Base-by-base conservation (phyloP, 2,329 filamentous ascomycete species). In the Beauveria sp. region DNA sequence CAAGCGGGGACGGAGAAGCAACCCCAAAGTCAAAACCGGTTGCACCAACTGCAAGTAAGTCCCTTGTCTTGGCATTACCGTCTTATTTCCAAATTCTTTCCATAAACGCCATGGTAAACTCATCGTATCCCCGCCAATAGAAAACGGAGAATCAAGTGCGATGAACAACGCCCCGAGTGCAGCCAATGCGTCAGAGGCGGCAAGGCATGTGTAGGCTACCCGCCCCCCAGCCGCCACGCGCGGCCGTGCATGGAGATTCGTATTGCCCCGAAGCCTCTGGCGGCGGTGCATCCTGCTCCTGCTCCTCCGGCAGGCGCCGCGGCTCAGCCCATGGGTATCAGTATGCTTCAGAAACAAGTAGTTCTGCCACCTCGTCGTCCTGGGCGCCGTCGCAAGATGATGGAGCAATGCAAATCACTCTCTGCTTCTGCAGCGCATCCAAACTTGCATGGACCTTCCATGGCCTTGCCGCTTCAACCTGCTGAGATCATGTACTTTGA, bases 11-110 rank as follows among this genome's bases (percentile, higher is more conserved):
- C 76, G 83, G 60, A 80, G 76, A 31, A 85, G 83, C 70, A 81
- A 78, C 65, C 81, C 83, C 16, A 87, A 88, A 70, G 85, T 87
- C 65, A 87, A 86, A 75, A 88, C 85, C 1, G 85, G 85, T 46
- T 88, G 86, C 72, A 79, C 78, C 67, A 86, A 84, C 71, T 88
- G 85, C 85, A 88, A 88, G 85, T 88, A 77, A 71, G 85, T 79
- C 12, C 54, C 5, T 16, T 53, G 42, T 61, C 28, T 54, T 56
- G 46, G 38, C 7, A 49, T 46, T 45, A 6, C 24, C 31, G 28
- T 20, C 24, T 56, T 43, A n/a, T 51, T 42, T 22, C 31, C 55
- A 22, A 38, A 38, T 38, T 38, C 31, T 16, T 16, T 5, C 14
- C 34, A 38, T 38, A 16, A 38, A 38, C 14, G 34, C 34, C 18